A percentile compares a stretch with the other conserved stretches of the same genome.
Conservation (phyloP, 371 early-diverging fungal genomes). For the Batkoa obscura region DNA sequence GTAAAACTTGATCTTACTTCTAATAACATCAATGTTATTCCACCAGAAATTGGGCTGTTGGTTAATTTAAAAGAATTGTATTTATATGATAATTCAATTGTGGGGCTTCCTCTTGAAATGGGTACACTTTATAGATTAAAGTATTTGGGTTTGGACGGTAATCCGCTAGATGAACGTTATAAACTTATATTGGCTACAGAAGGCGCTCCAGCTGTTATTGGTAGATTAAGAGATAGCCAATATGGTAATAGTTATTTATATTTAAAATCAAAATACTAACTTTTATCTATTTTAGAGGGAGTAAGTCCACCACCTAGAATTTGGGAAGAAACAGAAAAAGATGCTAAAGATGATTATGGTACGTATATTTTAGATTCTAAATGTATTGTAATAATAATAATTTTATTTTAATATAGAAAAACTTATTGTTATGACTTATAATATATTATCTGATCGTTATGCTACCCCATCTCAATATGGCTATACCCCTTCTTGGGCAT, state of each 20-base stretch:
- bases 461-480: constrained; percentile 74
- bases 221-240: no score
- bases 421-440: constrained; percentile 85
- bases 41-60: constrained; percentile 81
- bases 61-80: constrained; percentile 66
- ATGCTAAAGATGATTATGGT: constrained; percentile 4
- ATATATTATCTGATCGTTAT: constrained; percentile 85
- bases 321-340: constrained; percentile 34
- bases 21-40: constrained; percentile 72
- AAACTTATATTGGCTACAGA: no score
- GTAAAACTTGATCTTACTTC: constrained; percentile 67
- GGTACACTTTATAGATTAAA: constrained; percentile 88
- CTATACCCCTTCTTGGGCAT: constrained; percentile 95
- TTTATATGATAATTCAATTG: constrained; percentile 83
- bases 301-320: constrained; percentile 77
- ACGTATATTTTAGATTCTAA: background rate
- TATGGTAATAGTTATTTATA: background rate
- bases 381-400: background rate
- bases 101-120: constrained; percentile 76
- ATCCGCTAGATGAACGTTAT: constrained; percentile 73
- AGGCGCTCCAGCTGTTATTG: no score
- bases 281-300: constrained; percentile 24
- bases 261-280: background rate
- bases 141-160: constrained; percentile 87
- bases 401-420: constrained; percentile 19